Base-by-base conservation (phyloP, 2,329 filamentous ascomycete genomes). In the Fusarium tanahbumbuense region DNA sequence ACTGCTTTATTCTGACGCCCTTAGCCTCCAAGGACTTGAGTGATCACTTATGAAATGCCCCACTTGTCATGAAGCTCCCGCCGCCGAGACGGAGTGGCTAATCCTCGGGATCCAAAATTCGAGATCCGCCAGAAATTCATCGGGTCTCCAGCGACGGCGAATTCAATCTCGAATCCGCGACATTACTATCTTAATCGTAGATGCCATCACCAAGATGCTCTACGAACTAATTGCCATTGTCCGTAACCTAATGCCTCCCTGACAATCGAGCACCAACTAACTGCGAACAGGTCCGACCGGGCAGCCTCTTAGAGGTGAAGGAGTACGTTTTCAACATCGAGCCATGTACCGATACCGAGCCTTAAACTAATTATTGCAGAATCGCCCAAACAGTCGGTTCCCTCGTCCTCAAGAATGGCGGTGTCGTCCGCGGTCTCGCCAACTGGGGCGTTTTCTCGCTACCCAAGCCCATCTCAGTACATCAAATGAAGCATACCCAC, bases 161-260 rank as follows among this genome's bases (percentile, higher is more conserved):
- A 46, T 49, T 54, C 46, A 20, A 48, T 28, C 46, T 64, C 20
- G 56, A 68, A 54, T 67, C 61, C 49, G 61, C 64, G 63, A 68
- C 66, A 65, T 67, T 48, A 58, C 50, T 57, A 64, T 59, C 54
- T 48, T 44, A 32, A 32, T 40, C 34, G 69, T 73, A 73, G 70
- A 81, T 78, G 77, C 75, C 75, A 74, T 74, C 76, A 69, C 74
- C 78, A 86, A 80, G 72, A 98, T 99, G 96, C 85, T 99, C 83
- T 99, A 99, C 86, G 96, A 99, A 85, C 86, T 98, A 78, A 96
- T 99, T 82, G 96, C 93, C 81, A 91, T 98, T 83, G 96, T 98
- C 84, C 77, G 91, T 84, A 13, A n/a, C 6, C n/a, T n/a, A 23
- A 25, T 34, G 10, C 22, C n/a, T 25, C 37, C 41, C 20, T 16